A percentile compares a stretch with the other conserved stretches of the same genome.
Evolutionary conservation across 768 basidiomycete species (phyloP).

Genomic region (Thelephora ganbajun): DNA sequence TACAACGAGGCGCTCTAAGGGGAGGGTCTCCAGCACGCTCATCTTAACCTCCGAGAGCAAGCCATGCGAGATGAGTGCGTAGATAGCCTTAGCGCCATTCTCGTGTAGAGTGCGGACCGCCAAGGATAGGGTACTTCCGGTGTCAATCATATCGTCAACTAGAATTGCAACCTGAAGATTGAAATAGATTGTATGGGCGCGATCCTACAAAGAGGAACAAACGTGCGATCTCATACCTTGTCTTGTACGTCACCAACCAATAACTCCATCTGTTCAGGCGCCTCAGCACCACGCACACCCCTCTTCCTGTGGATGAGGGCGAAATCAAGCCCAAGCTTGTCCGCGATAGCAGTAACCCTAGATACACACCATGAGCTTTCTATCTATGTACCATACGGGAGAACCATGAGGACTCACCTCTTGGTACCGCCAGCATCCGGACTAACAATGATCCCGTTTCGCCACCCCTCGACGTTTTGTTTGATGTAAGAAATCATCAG

Average conservation of each 20-base stretch:
- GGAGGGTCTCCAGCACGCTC: conserved; percentile 50
- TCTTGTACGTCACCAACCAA: conserved; percentile 89
- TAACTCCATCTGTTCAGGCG: conserved; percentile 79
- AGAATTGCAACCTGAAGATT: conserved; percentile 67
- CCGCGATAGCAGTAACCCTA: conserved; percentile 89
- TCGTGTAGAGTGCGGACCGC: conserved; percentile 81
- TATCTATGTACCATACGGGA: background rate
- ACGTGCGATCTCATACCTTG: conserved; percentile 37
- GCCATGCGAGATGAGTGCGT: conserved; percentile 88
- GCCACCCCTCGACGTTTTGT: conserved; percentile 71
- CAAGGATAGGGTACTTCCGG: conserved; percentile 75
- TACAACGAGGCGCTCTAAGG: conserved; percentile 79
- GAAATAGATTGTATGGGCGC: conserved; percentile 1
- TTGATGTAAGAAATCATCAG: conserved; percentile 92
- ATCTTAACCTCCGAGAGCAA: conserved; percentile 69
- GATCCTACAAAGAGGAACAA: background rate
- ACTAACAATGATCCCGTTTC: conserved; percentile 83
- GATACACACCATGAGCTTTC: background rate
- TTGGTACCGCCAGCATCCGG: conserved; percentile 99
- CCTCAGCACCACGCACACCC: conserved; percentile 46
- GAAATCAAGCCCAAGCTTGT: conserved; percentile 90
- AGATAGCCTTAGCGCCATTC: conserved; percentile 75
- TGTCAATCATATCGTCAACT: conserved; percentile 98
- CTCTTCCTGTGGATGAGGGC: conserved; percentile 91
- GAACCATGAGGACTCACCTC: conserved; percentile 41